Base-by-base conservation (phyloP, 441 rosid species). In the Cnidoscolus chayamansa region DNA sequence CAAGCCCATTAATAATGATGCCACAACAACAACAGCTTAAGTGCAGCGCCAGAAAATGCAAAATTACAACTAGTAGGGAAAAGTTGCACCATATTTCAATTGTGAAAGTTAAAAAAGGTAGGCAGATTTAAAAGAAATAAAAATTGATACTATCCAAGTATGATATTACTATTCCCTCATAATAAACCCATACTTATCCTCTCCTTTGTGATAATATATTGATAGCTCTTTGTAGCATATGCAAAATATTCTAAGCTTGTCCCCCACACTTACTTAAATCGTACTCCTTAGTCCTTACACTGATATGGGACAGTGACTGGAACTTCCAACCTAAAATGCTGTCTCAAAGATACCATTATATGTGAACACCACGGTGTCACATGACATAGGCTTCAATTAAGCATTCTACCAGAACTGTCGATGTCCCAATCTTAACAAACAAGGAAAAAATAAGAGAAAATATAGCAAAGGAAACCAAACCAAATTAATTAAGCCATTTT, bases 1-100 rank as follows among this genome's bases (percentile, higher is more conserved):
- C 43, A 62, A 53, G 48, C 30, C 54, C 81, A 61, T 37, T 63
- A 74, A 66, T 31, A 64, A 63, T 56, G 31, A 61, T 43, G 66
- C 48, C 67, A 68, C 43, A 70, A 72, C 65, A 65, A 74, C 51
- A 63, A 43, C 17, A 20, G 25, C 25, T 15, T 12, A 40, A 10
- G 25, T 7, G 57, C 53, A 62, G 32, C 11, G 7, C 45, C 4
- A 40, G 15, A 45, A 11, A 73, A 25, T 40, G 45, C 40, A 40
- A 15, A 57, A 5, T 55, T 65, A 61, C 25, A 30, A 15, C 55
- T 48, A 30, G 0, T 54, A 20, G n/a, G 62, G 7, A 68, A 43
- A 40, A 61, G 58, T 15, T 55, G 40, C 5, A 62, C 25, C 12
- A 20, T 25, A 70, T 31, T 40, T 67, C 16, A 57, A 31, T 13